Evolutionary conservation across 805 yeast genomes (phyloP), one percentile per base, ranked within the genome.

Genomic region (Candida argentea): DNA sequence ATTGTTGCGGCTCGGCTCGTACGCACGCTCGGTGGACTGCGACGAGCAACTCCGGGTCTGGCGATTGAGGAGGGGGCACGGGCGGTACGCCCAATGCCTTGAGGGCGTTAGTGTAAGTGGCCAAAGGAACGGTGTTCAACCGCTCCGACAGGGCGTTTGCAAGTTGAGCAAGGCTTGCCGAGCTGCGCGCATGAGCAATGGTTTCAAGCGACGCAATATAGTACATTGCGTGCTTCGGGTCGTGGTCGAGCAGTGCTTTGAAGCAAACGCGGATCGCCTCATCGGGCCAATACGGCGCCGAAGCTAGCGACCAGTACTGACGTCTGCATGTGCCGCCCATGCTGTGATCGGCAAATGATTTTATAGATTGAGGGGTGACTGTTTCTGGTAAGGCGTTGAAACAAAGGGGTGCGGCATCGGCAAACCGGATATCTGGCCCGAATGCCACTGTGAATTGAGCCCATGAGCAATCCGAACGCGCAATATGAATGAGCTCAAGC

Each of bases 401-500:
- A 2, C 61, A 46, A 25, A 46, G 42, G 9, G 58, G 41, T 24
- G 52, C 35, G 34, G 52, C 59, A 26, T 56, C 57, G 24, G 48
- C 44, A 36, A 52, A 61, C 6, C 35, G 13, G 11, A 26, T 25
- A 7, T 25, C 20, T 8, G 31, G 24, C 2, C 43, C 45, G 20
- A 35, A 31, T 9, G 33, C 34, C n/a, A n/a, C n/a, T n/a, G n/a
- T n/a, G n/a, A n/a, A n/a, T n/a, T n/a, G n/a, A n/a, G n/a, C n/a
- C n/a, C n/a, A n/a, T n/a, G n/a, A n/a, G n/a, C n/a, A n/a, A n/a
- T n/a, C n/a, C n/a, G n/a, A n/a, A 22, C 43, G 43, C 2, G 48
- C 56, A 15, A 51, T 28, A 31, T 66, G 68, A 3, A 69, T 50
- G 14, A 73, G 52, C 41, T 80, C 87, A 5, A 63, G 39, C 16